These are phyloP conservation scores for Eucalyptus curtisii DNA, from an alignment of 345 rosid genomes.

Conservation along the genomic window DNA sequence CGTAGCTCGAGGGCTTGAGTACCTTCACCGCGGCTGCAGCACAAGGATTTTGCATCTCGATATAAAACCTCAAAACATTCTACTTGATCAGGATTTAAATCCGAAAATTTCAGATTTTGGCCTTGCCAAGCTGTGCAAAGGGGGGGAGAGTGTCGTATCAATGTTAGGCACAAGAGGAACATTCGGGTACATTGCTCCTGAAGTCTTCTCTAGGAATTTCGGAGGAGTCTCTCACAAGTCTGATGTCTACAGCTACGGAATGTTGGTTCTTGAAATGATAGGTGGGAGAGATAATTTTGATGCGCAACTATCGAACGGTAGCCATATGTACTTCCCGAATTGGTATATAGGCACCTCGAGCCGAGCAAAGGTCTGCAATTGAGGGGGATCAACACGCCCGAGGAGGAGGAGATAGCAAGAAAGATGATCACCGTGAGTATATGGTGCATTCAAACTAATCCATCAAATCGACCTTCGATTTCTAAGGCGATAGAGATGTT, in stretches of 20 bases:
- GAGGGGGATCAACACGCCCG: not conserved
- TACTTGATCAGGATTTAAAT: slow-evolving; percentile 14
- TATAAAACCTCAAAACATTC: slow-evolving; percentile 33
- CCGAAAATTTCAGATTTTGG: slow-evolving; percentile 47
- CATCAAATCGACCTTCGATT: not conserved
- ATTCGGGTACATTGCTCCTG: slow-evolving; percentile 20
- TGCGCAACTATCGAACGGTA: not conserved
- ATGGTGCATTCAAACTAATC: slow-evolving; percentile 15
- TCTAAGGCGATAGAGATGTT: not conserved
- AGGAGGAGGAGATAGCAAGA: not conserved
- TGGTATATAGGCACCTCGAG: not conserved
- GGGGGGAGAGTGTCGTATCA: slow-evolving; percentile 16
- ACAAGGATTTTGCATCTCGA: slow-evolving; percentile 39
- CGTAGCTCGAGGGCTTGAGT: slow-evolving; percentile 35
- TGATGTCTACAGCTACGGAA: slow-evolving; percentile 39
- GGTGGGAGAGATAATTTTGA: slow-evolving; percentile 5
- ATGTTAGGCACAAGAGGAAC: slow-evolving; percentile 26
- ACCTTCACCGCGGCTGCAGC: slow-evolving; percentile 39
- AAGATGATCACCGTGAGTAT: not conserved
- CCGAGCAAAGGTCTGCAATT: not conserved
- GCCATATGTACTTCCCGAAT: slow-evolving; percentile 6
- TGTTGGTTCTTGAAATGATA: slow-evolving; percentile 28
- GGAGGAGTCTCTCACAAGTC: slow-evolving; percentile 17
- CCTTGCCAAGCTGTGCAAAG: slow-evolving; percentile 28
- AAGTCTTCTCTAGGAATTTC: not conserved